Conservation (phyloP, 1,284 basidiomycete species). For the Thecaphora thlaspeos region DNA sequence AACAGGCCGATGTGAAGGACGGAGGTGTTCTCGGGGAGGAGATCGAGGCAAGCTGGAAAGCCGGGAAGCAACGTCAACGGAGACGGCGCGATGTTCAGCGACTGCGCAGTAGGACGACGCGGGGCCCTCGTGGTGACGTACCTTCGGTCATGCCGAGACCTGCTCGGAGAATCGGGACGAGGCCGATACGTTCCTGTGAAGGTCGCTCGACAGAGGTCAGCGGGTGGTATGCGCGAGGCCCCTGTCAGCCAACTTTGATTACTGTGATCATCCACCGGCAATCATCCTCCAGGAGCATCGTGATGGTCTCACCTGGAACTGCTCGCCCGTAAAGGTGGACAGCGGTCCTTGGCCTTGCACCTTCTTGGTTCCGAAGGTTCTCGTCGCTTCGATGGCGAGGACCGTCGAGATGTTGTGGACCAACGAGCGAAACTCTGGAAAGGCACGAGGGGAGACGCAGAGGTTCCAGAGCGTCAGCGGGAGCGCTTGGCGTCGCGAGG, state of each 20-base stretch:
- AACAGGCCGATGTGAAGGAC: conserved; percentile 89
- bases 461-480: background rate
- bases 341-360: conserved; percentile 47
- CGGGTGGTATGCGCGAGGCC: background rate
- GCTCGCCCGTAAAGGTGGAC: conserved; percentile 38
- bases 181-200: conserved; percentile 67
- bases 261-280: no score
- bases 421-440: conserved; percentile 38
- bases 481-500: no score
- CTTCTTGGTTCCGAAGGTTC: conserved; percentile 18
- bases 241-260: no score
- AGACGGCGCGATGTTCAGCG: no score
- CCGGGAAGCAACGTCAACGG: no score
- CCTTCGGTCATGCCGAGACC: conserved; percentile 87
- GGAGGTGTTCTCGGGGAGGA: conserved; percentile 76
- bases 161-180: conserved; percentile 87
- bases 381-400: conserved; percentile 41
- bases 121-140: no score
- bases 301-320: no score
- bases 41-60: conserved; percentile 65
- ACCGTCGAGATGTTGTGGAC: conserved; percentile 37
- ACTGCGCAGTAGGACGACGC: no score
- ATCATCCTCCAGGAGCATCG: no score
- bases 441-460: background rate
- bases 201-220: background rate